These are phyloP conservation scores for Blumeria hordei DNA, from an alignment of 2,329 filamentous ascomycete genomes.

Conservation along the genomic window DNA sequence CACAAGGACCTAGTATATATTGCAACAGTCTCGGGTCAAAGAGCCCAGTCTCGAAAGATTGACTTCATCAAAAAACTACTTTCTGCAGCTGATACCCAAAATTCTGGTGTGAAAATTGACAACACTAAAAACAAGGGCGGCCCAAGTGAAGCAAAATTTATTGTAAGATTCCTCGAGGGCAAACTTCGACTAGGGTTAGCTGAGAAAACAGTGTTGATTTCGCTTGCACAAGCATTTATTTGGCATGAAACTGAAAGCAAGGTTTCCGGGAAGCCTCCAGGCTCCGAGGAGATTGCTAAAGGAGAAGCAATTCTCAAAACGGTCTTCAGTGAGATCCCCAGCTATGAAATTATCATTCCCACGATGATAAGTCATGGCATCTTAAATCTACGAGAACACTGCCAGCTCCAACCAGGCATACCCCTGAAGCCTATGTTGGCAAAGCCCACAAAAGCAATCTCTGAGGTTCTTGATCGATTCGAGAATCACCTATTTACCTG, in stretches of 20 bases:
- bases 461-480: slow-evolving; percentile 88
- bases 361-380: slow-evolving; percentile 73
- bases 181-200: slow-evolving; percentile 81
- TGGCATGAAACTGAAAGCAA: slow-evolving; percentile 55
- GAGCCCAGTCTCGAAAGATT: slow-evolving; percentile 75
- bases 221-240: slow-evolving; percentile 70
- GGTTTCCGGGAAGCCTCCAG: slow-evolving; percentile 37
- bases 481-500: slow-evolving; percentile 91
- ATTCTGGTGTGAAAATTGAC: slow-evolving; percentile 48
- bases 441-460: slow-evolving; percentile 94
- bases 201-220: slow-evolving; percentile 76
- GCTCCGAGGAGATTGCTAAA: slow-evolving; percentile 51
- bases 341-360: slow-evolving; percentile 85
- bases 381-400: slow-evolving; percentile 55
- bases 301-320: slow-evolving; percentile 73
- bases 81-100: slow-evolving; percentile 62
- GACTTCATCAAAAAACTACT: slow-evolving; percentile 89
- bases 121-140: slow-evolving; percentile 84
- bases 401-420: slow-evolving; percentile 80
- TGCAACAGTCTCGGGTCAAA: slow-evolving; percentile 65
- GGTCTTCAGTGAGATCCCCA: slow-evolving; percentile 84
- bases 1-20: slow-evolving; percentile 74
- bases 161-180: slow-evolving; percentile 80
- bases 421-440: slow-evolving; percentile 97
- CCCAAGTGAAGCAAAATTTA: slow-evolving; percentile 80